A percentile compares a stretch with the other conserved stretches of the same genome.
Evolutionary conservation across 495 filamentous ascomycete genomes (phyloP).

Genomic region (Penicillium nucicola): DNA sequence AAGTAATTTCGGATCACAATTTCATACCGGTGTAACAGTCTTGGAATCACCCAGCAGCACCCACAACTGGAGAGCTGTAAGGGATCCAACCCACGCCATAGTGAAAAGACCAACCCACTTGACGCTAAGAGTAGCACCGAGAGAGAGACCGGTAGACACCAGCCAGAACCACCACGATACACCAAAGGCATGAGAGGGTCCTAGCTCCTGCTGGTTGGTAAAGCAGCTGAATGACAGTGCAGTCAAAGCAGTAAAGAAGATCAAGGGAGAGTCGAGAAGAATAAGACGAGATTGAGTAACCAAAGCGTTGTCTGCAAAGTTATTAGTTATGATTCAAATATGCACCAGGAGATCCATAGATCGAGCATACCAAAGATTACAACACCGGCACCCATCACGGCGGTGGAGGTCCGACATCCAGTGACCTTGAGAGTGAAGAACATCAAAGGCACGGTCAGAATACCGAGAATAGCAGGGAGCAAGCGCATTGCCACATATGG

Average conservation of each 20-base stretch:
- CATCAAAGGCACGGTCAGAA: constrained; percentile 83
- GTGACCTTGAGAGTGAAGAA: constrained; percentile 91
- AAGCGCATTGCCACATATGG: constrained; percentile 98
- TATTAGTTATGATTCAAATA: constrained; percentile 9
- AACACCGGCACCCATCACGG: constrained; percentile 75
- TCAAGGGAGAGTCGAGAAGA: constrained; percentile 89
- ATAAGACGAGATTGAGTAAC: constrained; percentile 94
- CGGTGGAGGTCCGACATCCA: constrained; percentile 81
- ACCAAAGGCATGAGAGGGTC: constrained; percentile 79
- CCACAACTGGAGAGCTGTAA: constrained; percentile 93
- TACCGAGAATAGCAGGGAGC: constrained; percentile 83
- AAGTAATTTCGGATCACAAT: not conserved
- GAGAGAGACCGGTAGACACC: constrained; percentile 73
- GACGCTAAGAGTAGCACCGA: constrained; percentile 90
- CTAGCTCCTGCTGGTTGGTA: constrained; percentile 94
- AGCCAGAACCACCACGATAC: constrained; percentile 99
- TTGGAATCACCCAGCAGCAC: constrained; percentile 84
- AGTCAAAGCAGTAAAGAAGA: constrained; percentile 91
- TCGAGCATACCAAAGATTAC: constrained; percentile 77
- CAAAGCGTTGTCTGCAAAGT: constrained; percentile 77
- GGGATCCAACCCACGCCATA: constrained; percentile 93
- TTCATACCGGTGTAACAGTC: constrained; percentile 69
- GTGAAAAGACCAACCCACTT: constrained; percentile 99
- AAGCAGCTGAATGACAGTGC: constrained; percentile 89
- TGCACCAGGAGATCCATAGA: not conserved